Base-by-base conservation (phyloP, 495 filamentous ascomycete genomes). In the Penicillium desertorum region DNA sequence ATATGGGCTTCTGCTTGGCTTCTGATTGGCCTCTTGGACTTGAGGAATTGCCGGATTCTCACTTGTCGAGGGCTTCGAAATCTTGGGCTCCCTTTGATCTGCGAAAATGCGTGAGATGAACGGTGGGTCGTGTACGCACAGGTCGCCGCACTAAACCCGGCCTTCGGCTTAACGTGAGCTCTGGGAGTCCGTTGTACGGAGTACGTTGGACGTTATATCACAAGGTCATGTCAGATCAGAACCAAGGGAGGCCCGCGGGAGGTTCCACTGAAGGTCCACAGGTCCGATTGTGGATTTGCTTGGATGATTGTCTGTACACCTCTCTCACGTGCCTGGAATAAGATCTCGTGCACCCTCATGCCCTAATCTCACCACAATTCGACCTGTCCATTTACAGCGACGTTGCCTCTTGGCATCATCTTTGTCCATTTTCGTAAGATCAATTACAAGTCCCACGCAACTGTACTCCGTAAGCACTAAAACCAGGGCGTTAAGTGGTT, bases 81-180 rank as follows among this genome's bases (percentile, higher is more conserved):
- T 34, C 51, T 20, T 10, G 32, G 7, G 16, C 8, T 19, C 12
- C 37, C 16, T 22, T 32, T n/a, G 51, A 44, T 53, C 51, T 30
- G 51, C 37, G 37, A 30, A 42, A 52, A 39, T 29, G 16, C 36
- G 22, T 19, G 22, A 53, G 17, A 53, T 53, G 51, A 53, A 53
- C 51, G 39, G 51, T 53, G 51, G 51, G 51, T 53, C 51, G 39
- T 32, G 27, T 32, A 37, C 47, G 39, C 39, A 44, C 51, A 44
- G 51, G 25, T 44, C 51, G 25, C 51, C 34, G 36, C 34, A 29
- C 50, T 52, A 52, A 51, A 23, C 12, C 30, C 9, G 1, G 12
- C 34, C 50, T 41, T 41, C 14, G 23, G 49, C 49, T 52, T 11
- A 29, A 19, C 1, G 45, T 30, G 29, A 29, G 45, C 45, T 48